phyloP scores from a whole-genome alignment of 345 rosid genomes.

The Arabis hirsuta region DNA sequence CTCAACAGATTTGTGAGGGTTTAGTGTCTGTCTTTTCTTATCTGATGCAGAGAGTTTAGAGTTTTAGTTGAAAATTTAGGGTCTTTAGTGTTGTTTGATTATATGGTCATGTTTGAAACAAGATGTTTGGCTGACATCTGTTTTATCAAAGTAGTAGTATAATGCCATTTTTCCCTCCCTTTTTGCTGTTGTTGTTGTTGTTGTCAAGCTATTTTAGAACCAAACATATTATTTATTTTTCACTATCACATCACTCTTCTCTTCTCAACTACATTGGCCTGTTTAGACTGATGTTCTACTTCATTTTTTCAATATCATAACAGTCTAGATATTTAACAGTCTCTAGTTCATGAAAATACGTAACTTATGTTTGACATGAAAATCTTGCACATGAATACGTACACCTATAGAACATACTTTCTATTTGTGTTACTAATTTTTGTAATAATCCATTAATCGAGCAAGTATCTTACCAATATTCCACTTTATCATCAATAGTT shows the following conservation, averaged over 20 bases:
- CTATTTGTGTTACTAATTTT: too few species aligned
- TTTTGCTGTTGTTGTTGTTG: background rate
- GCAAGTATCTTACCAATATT: too few species aligned
- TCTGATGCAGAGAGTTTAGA: slow-evolving; percentile 38
- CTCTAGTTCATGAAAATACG: too few species aligned
- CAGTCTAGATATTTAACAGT: too few species aligned
- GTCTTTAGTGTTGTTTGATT: slow-evolving; percentile 32
- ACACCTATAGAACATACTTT: too few species aligned
- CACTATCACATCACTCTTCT: background rate
- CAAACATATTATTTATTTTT: slow-evolving; percentile 12
- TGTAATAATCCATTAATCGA: too few species aligned
- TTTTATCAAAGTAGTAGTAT: slow-evolving; percentile 34
- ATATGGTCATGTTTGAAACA: slow-evolving; percentile 17
- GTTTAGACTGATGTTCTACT: too few species aligned
- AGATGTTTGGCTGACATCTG: slow-evolving; percentile 35
- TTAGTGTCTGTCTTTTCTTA: slow-evolving; percentile 28
- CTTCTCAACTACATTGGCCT: background rate
- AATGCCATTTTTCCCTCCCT: slow-evolving; percentile 8
- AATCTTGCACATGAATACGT: too few species aligned
- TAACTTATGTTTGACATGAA: too few species aligned
- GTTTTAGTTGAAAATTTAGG: slow-evolving; percentile 21
- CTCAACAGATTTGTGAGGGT: slow-evolving; percentile 39
- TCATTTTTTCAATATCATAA: too few species aligned
- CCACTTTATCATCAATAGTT: too few species aligned
- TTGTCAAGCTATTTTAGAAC: slow-evolving; percentile 7